phyloP scores from a whole-genome alignment of 495 filamentous ascomycete species.

The Aspergillus affinis region DNA sequence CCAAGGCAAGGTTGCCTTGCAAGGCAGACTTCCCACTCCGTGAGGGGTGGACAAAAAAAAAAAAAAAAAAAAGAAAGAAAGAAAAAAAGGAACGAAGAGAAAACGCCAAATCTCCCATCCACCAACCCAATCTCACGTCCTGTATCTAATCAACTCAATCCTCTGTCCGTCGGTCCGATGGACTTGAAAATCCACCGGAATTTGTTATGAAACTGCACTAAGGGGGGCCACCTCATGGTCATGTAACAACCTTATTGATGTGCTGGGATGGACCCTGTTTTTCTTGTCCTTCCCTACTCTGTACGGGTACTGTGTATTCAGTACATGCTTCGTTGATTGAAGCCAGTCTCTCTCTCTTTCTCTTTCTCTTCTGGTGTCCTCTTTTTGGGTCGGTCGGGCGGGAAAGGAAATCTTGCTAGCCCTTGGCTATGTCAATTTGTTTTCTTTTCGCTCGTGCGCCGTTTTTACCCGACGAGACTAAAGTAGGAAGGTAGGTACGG shows the following conservation, averaged over 20 bases:
- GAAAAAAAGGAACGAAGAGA: background rate
- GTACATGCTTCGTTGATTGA: background rate
- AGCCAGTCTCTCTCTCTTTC: background rate
- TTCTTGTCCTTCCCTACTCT: background rate
- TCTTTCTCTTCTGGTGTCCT: background rate
- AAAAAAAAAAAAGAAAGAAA: background rate
- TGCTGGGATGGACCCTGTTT: slow-evolving; percentile 8
- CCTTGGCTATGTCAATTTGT: background rate
- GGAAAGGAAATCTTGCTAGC: slow-evolving; percentile 4
- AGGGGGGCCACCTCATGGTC: slow-evolving; percentile 14
- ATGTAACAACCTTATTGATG: slow-evolving; percentile 21
- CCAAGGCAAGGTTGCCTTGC: background rate
- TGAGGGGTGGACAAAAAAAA: too few species aligned
- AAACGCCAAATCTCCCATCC: background rate
- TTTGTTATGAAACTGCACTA: slow-evolving; percentile 10
- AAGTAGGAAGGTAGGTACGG: background rate
- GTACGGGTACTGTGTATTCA: background rate
- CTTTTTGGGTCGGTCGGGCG: too few species aligned
- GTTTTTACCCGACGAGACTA: slow-evolving; percentile 6
- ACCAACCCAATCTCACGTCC: too few species aligned
- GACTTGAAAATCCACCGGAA: slow-evolving; percentile 6
- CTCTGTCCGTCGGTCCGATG: slow-evolving; percentile 8
- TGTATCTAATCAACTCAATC: background rate
- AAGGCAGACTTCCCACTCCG: background rate
- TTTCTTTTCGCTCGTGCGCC: slow-evolving; percentile 9